phyloP scores from a whole-genome alignment of 2,329 filamentous ascomycete genomes.

The Leptographium lundbergii region DNA sequence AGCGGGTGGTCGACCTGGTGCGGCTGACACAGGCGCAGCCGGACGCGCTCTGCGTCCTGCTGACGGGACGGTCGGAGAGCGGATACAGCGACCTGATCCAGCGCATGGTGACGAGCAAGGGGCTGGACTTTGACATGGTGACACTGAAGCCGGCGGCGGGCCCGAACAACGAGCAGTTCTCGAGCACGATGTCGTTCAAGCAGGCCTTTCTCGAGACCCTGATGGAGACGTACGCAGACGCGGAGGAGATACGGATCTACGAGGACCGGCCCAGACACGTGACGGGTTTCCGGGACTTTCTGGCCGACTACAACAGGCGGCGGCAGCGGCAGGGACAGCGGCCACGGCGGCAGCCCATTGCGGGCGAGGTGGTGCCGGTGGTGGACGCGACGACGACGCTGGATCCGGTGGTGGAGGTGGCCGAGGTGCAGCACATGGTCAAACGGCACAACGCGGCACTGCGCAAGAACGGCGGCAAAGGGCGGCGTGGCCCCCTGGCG shows the following conservation, averaged over 20 bases:
- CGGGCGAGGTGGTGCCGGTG: constrained; percentile 75
- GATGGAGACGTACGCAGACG: constrained; percentile 72
- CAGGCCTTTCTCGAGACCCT: constrained; percentile 69
- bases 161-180: constrained; percentile 66
- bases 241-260: constrained; percentile 70
- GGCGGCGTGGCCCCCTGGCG: constrained; percentile 36
- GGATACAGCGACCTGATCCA: constrained; percentile 69
- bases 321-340: neutral
- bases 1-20: constrained; percentile 72
- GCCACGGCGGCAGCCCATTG: constrained; percentile 45
- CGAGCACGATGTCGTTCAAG: constrained; percentile 85
- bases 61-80: constrained; percentile 74
- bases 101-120: constrained; percentile 65
- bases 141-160: constrained; percentile 76
- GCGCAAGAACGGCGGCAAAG: constrained; percentile 21
- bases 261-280: constrained; percentile 57
- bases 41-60: constrained; percentile 69
- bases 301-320: constrained; percentile 59
- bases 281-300: constrained; percentile 74
- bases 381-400: constrained; percentile 61
- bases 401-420: constrained; percentile 66
- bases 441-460: constrained; percentile 63
- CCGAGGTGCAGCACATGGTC: constrained; percentile 79
- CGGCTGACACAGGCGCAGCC: constrained; percentile 70
- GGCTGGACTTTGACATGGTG: constrained; percentile 77